phyloP scores from a whole-genome alignment of 371 early-diverging fungal genomes.

The Funneliformis caledonium region DNA sequence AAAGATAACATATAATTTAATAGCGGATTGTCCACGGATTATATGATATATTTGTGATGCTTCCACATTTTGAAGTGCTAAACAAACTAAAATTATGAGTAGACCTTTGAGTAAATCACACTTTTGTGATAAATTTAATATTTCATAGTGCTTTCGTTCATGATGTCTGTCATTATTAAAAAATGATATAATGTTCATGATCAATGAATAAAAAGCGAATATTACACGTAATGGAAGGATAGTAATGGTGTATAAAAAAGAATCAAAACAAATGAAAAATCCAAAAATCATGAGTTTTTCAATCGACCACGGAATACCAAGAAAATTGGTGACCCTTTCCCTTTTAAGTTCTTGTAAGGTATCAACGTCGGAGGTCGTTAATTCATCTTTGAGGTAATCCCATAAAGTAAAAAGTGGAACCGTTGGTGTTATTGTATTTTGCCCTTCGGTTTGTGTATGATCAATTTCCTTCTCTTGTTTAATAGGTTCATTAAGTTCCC shows the following conservation, averaged over 20 bases:
- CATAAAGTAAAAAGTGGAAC: constrained; percentile 51
- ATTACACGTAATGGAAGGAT: constrained; percentile 89
- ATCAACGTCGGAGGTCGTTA: constrained; percentile 75
- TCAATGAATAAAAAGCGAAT: constrained; percentile 63
- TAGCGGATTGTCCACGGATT: constrained; percentile 92
- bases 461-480: not conserved
- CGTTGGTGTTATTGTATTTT: not conserved
- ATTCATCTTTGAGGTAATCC: constrained; percentile 70
- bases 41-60: constrained; percentile 91
- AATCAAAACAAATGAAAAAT: constrained; percentile 89
- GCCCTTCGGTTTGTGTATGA: not conserved
- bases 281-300: constrained; percentile 90
- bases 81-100: constrained; percentile 73
- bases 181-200: constrained; percentile 45
- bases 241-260: constrained; percentile 92
- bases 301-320: constrained; percentile 77
- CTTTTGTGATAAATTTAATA: constrained; percentile 78
- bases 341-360: constrained; percentile 77
- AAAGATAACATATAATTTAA: constrained; percentile 97
- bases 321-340: constrained; percentile 83
- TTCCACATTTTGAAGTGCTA: constrained; percentile 78
- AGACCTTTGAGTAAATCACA: constrained; percentile 86
- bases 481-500: not conserved
- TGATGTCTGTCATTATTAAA: constrained; percentile 43
- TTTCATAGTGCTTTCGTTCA: constrained; percentile 33